Evolutionary conservation across 306 rosid genomes (phyloP).

Genomic region (Vigna nakashimae): DNA sequence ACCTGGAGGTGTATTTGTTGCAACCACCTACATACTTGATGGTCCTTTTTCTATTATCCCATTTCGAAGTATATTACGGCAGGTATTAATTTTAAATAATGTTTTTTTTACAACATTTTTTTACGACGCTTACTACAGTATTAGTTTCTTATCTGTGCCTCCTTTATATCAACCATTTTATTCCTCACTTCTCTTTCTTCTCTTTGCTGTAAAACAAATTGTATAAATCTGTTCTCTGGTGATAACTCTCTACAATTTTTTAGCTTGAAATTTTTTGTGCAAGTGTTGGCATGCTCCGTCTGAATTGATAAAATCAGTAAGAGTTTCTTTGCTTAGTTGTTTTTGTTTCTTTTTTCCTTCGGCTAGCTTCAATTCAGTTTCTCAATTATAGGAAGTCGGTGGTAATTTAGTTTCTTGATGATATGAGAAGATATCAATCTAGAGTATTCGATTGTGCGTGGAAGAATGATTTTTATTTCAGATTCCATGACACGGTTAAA

Average conservation of each 20-base stretch:
- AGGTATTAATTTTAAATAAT: conserved; percentile 54
- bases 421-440: neutral
- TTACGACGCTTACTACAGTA: neutral
- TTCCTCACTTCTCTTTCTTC: neutral
- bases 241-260: neutral
- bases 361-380: conserved; percentile 11
- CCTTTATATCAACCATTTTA: neutral
- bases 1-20: conserved; percentile 95
- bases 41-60: conserved; percentile 71
- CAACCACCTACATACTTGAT: conserved; percentile 76
- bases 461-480: conserved; percentile 15
- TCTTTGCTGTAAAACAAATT: neutral
- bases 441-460: neutral
- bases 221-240: neutral
- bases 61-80: conserved; percentile 55
- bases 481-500: conserved; percentile 3
- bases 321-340: conserved; percentile 1
- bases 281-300: conserved; percentile 10
- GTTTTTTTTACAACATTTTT: neutral
- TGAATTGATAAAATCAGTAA: conserved; percentile 10
- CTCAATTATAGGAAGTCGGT: conserved; percentile 17
- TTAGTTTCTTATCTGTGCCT: neutral
- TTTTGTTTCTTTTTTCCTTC: conserved; percentile 18
- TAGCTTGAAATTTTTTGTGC: conserved; percentile 18
- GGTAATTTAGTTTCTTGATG: neutral